These are phyloP conservation scores for Mycena metata DNA, from an alignment of 768 basidiomycete species.

Conservation along the genomic window DNA sequence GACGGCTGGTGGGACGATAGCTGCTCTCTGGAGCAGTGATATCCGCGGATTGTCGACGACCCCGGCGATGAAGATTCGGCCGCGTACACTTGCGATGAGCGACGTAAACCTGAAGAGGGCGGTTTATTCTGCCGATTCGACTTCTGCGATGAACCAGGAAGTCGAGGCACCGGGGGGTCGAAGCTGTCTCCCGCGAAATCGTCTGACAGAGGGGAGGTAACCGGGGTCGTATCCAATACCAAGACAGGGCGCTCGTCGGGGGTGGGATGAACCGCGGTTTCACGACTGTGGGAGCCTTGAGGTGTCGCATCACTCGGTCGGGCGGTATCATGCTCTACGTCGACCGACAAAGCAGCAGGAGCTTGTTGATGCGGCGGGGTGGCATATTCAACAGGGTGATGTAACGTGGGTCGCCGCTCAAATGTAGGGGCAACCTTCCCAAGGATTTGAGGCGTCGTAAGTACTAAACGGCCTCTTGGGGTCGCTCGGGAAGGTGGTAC, in stretches of 20 bases:
- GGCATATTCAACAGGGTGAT: conserved; percentile 5
- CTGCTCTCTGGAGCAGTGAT: conserved; percentile 28
- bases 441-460: conserved; percentile 31
- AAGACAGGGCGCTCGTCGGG: conserved; percentile 23
- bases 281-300: conserved; percentile 29
- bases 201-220: conserved; percentile 23
- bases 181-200: conserved; percentile 23
- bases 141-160: conserved; percentile 18
- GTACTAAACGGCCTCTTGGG: conserved; percentile 32
- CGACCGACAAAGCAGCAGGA: conserved; percentile 22
- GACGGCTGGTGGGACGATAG: conserved; percentile 19
- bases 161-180: conserved; percentile 17
- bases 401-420: conserved; percentile 5
- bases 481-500: conserved; percentile 32
- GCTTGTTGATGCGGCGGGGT: conserved; percentile 23
- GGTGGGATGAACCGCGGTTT: conserved; percentile 22
- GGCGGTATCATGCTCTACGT: conserved; percentile 17
- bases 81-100: conserved; percentile 37
- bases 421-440: conserved; percentile 1
- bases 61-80: conserved; percentile 29
- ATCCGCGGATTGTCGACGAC: conserved; percentile 31
- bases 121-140: conserved; percentile 1
- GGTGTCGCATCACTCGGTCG: background rate
- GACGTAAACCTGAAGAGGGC: conserved; percentile 33
- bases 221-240: conserved; percentile 23